Evolutionary conservation across 73 alveolate species (phyloP), one percentile per base, ranked within the genome.

Genomic region (Symbiodinium pilosum): DNA sequence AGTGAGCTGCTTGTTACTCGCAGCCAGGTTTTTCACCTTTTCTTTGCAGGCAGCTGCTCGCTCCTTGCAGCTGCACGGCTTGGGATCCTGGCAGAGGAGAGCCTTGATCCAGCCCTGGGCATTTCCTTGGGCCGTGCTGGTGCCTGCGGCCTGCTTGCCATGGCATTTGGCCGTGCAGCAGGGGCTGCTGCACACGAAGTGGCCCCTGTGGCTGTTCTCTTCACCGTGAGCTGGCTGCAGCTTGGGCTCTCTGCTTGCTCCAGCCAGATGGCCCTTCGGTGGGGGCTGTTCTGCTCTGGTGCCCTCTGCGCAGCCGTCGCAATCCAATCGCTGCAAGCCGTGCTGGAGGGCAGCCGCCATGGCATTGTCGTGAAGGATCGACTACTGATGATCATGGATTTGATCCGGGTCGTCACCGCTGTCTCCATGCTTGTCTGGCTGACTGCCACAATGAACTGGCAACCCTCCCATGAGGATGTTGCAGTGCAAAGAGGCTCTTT

Each of bases 91-190:
- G 32, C 38, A 64, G 81, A 64, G 30, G 38, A 64, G 9, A 32
- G 30, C 38, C 34, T 64, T 7, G 81, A 64, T n/a, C 81, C 81
- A 24, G 81, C 38, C 81, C 30, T 64, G 81, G 81, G 81, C 34
- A 32, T 64, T 34, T 64, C 81, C 30, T 64, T 64, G 81, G 81
- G 81, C 34, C 81, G 81, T 64, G 81, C 81, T 14, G 81, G 81
- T 38, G 81, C 81, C 81, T 64, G 81, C 81, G 39, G 24, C 30
- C 81, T 9, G 38, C 81, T 64, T 4, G 32, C 81, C 81, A 3
- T 64, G 81, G 81, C 81, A 32, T 38, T 64, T 20, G 81, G 81
- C 81, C 81, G 81, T 38, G 81, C 81, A 30, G 85, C 85, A 34
- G 41, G 41, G 44, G 51, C 44, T 3, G 6, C 30, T 30, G 47